Evolutionary conservation across 805 yeast species (phyloP).

Genomic region (Clavispora phyllophila): DNA sequence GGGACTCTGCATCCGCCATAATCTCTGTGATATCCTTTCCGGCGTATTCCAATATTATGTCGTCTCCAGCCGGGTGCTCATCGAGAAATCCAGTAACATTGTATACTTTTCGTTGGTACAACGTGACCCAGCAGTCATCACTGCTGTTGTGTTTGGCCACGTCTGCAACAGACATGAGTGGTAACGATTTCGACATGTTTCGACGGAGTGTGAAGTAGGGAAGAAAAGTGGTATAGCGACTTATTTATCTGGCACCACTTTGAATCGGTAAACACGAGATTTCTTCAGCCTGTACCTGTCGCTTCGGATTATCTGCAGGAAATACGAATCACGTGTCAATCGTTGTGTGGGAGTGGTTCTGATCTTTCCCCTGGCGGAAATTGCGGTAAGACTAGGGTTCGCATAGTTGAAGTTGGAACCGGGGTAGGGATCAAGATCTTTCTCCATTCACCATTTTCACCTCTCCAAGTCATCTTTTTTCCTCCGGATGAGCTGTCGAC

Average conservation of each 20-base stretch:
- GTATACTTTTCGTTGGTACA: slow-evolving; percentile 75
- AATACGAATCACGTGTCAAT: no score
- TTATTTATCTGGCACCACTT: background rate
- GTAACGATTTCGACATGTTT: slow-evolving; percentile 33
- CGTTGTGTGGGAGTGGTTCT: no score
- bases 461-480: no score
- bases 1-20: slow-evolving; percentile 67
- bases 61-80: slow-evolving; percentile 70
- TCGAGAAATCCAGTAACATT: slow-evolving; percentile 71
- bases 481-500: no score
- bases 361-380: no score
- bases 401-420: no score
- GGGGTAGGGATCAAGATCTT: no score
- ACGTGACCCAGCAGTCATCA: slow-evolving; percentile 73
- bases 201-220: background rate
- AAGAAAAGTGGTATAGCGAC: background rate
- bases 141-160: slow-evolving; percentile 49
- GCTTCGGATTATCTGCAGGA: no score
- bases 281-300: background rate
- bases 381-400: no score
- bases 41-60: slow-evolving; percentile 50
- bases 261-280: background rate
- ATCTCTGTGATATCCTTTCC: slow-evolving; percentile 67
- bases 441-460: no score
- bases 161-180: slow-evolving; percentile 52